Evolutionary conservation across 225 moss, liverwort and hornwort species (phyloP), one percentile per base, ranked within the genome.

Genomic region (Pseudoscleropodium purum): DNA sequence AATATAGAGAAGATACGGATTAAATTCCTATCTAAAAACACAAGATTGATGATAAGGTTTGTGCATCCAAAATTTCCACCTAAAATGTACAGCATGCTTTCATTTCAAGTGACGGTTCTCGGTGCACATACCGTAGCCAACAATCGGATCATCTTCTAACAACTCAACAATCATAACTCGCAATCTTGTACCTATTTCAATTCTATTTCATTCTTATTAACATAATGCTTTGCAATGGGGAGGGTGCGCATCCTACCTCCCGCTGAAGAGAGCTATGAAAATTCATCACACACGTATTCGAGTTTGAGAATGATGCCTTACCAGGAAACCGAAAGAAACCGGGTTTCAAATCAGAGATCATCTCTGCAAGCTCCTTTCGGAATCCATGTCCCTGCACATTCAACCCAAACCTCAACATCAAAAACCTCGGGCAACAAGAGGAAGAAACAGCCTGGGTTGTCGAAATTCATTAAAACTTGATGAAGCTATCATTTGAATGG

Each of bases 261-360:
- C 0, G 17, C 18, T 26, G 37, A 37, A 68, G 60, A 74, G 25
- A 61, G 23, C 16, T 25, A 79, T 33, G 79, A 56, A 4, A 34
- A 67, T 68, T 67, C 39, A 80, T 47, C 13, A 43, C 8, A 47
- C 33, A 62, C 1, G 37, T 27, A 75, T 31, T 85, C 5, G 7
- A 57, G 63, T 61, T 86, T 86, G 7, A 39, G 74, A 18, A 47
- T 75, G 74, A 82, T 83, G 74, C 18, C 64, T 83, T 33, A 99
- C 96, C 97, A 91, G 97, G 99, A 86, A 99, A 99, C 43, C 99
- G 95, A 83, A 99, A 85, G 81, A 99, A 99, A 25, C 94, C 96
- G 34, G 99, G 99, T 74, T 96, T 96, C 79, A 99, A 75, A 62
- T 93, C 95, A 67, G 88, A 91, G 36, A 99, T 90, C 96, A 99